Percentiles rank a stretch among this genome's conserved stretches.
Evolutionary conservation across 345 rosid species (phyloP).

Genomic region (Nasturtium officinale): DNA sequence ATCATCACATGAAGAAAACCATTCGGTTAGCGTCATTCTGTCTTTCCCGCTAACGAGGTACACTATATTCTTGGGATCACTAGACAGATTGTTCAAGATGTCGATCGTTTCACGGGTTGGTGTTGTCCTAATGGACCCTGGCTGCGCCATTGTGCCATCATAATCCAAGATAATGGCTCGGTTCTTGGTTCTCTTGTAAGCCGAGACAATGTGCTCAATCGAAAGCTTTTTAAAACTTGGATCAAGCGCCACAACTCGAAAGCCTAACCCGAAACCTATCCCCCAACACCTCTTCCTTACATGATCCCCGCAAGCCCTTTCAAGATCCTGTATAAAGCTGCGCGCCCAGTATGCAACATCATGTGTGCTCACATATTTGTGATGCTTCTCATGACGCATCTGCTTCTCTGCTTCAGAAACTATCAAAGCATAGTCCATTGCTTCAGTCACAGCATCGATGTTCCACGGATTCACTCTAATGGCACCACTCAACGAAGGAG

Average conservation of each 20-base stretch:
- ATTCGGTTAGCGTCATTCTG: conserved; percentile 60
- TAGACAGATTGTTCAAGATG: conserved; percentile 66
- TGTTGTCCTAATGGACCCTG: conserved; percentile 57
- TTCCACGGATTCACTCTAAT: conserved; percentile 96
- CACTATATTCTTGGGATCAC: conserved; percentile 78
- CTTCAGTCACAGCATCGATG: conserved; percentile 83
- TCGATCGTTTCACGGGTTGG: conserved; percentile 62
- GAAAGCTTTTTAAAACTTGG: conserved; percentile 88
- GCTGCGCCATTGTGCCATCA: conserved; percentile 74
- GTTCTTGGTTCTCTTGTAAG: conserved; percentile 79
- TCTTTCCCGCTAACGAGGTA: conserved; percentile 88
- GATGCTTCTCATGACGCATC: conserved; percentile 89
- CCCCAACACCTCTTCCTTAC: conserved; percentile 89
- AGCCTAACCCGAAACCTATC: conserved; percentile 90
- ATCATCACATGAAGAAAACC: conserved; percentile 74
- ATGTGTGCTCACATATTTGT: conserved; percentile 86
- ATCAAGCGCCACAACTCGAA: conserved; percentile 86
- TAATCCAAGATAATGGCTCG: conserved; percentile 89
- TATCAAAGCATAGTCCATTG: conserved; percentile 76
- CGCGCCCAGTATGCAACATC: conserved; percentile 95
- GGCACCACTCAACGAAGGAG: conserved; percentile 90
- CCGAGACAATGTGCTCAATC: conserved; percentile 84
- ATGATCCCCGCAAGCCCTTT: conserved; percentile 85
- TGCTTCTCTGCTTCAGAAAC: conserved; percentile 79
- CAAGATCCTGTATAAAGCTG: conserved; percentile 94